These are phyloP conservation scores for Scenedesmus sp. DNA, from an alignment of 163 green algal genomes.

Conservation along the genomic window DNA sequence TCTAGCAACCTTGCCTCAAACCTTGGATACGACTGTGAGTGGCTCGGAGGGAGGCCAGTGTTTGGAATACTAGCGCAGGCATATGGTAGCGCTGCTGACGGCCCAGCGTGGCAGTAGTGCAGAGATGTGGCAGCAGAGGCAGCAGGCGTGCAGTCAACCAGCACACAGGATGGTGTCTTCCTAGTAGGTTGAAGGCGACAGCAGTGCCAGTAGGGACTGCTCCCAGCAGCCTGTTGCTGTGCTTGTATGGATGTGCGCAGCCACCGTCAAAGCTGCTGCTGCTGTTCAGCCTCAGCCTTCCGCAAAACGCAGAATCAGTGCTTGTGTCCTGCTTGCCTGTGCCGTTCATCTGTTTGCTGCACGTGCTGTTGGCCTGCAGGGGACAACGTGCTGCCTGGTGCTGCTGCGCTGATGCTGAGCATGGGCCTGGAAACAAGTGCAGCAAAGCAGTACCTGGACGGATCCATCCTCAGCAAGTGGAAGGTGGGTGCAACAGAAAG, in stretches of 20 bases:
- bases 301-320: background rate
- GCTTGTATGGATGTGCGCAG: too few species aligned
- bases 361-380: background rate
- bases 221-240: too few species aligned
- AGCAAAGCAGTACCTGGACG: conserved; percentile 12
- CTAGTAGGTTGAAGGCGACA: background rate
- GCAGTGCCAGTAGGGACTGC: too few species aligned
- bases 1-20: background rate
- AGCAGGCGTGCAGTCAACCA: background rate
- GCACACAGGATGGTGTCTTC: background rate
- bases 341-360: too few species aligned
- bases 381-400: conserved; percentile 23
- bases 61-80: too few species aligned
- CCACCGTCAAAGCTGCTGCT: too few species aligned
- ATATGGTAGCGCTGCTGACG: too few species aligned
- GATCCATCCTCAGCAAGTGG: conserved; percentile 27
- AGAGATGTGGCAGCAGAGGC: background rate
- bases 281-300: too few species aligned
- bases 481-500: background rate
- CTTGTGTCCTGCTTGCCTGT: background rate
- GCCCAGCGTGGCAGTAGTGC: background rate
- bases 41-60: background rate
- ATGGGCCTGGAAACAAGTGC: background rate
- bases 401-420: background rate
- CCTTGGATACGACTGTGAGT: conserved; percentile 39